A percentile compares a stretch with the other conserved stretches of the same genome.
Evolutionary conservation across 2,329 filamentous ascomycete species (phyloP).

Genomic region (Beauveria asiatica): DNA sequence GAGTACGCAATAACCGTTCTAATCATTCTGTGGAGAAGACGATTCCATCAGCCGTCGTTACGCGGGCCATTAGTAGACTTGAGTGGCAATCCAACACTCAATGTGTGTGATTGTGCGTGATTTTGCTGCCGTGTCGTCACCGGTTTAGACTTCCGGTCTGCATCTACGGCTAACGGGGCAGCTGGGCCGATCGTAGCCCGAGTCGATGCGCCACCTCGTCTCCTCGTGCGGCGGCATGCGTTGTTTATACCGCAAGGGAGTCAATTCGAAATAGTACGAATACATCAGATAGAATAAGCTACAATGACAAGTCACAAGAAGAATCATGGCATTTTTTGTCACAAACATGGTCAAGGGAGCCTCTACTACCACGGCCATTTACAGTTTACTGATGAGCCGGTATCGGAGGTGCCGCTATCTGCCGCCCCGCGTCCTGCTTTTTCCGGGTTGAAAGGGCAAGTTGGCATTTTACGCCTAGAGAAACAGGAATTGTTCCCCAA

Average conservation of each 20-base stretch:
- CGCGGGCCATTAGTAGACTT: no score
- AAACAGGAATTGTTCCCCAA: neutral
- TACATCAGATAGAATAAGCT: neutral
- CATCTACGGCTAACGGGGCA: neutral
- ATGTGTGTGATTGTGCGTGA: neutral
- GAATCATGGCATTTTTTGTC: neutral
- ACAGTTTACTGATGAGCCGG: neutral
- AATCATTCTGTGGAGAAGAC: no score
- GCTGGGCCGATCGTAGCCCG: neutral
- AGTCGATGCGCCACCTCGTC: neutral
- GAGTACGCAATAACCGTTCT: no score
- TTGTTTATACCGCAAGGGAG: neutral
- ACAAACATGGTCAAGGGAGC: neutral
- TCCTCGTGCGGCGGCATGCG: neutral
- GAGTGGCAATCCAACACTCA: neutral
- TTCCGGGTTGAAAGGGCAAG: no score
- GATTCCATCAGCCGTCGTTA: no score
- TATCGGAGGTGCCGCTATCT: neutral
- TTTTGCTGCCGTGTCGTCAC: neutral
- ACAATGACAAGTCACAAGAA: neutral
- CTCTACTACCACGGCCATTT: neutral
- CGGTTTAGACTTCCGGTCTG: neutral
- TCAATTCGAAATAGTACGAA: neutral
- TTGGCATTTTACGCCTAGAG: neutral
- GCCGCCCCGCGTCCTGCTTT: neutral